Evolutionary conservation across 2,329 filamentous ascomycete species (phyloP).

Genomic region (Amauroascus verrucosus): DNA sequence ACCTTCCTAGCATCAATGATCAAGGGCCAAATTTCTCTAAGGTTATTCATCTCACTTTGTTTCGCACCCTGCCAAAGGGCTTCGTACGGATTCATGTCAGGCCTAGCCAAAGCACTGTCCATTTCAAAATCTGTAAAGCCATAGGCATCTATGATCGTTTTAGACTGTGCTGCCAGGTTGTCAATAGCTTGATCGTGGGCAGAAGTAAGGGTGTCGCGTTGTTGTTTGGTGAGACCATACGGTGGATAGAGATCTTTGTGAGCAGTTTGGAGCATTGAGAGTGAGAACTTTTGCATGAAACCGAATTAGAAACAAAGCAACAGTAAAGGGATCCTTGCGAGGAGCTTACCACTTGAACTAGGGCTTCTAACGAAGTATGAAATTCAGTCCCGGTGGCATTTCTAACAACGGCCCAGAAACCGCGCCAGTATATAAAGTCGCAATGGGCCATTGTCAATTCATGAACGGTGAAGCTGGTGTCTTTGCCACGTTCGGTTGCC

Average conservation of each 20-base stretch:
- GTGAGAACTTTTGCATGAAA: slow-evolving; percentile 20
- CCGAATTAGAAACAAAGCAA: neutral
- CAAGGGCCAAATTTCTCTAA: slow-evolving; percentile 18
- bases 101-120: slow-evolving; percentile 20
- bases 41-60: slow-evolving; percentile 21
- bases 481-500: slow-evolving; percentile 16
- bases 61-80: slow-evolving; percentile 19
- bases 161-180: slow-evolving; percentile 17
- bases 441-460: slow-evolving; percentile 23
- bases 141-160: slow-evolving; percentile 20
- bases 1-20: slow-evolving; percentile 19
- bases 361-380: slow-evolving; percentile 8
- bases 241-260: slow-evolving; percentile 16
- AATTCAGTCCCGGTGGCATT: slow-evolving; percentile 9
- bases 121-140: slow-evolving; percentile 22
- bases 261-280: slow-evolving; percentile 17
- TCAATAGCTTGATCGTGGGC: slow-evolving; percentile 18
- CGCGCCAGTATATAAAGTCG: slow-evolving; percentile 20
- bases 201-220: slow-evolving; percentile 13
- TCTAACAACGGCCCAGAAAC: slow-evolving; percentile 17
- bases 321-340: neutral
- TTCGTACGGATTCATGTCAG: slow-evolving; percentile 20
- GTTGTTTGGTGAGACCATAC: slow-evolving; percentile 10
- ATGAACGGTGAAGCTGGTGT: slow-evolving; percentile 20
- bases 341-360: slow-evolving; percentile 16